Conservation (phyloP, 495 filamentous ascomycete genomes). For the Talaromyces ruber region DNA sequence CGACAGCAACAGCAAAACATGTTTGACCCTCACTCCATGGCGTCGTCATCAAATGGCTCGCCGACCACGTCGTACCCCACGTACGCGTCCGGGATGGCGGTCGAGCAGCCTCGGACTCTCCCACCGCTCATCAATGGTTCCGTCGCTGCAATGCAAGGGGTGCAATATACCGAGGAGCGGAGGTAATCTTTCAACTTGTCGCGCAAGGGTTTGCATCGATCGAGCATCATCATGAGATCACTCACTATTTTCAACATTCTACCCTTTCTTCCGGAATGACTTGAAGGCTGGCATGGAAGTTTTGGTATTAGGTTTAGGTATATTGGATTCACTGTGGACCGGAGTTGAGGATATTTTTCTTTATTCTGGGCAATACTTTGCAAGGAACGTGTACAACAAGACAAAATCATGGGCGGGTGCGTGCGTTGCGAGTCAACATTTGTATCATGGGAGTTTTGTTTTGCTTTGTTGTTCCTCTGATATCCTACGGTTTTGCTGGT, state of each 20-base stretch:
- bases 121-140: conserved; percentile 43
- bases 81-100: conserved; percentile 26
- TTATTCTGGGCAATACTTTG: not conserved
- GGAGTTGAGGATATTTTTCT: not conserved
- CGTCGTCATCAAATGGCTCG: conserved; percentile 25
- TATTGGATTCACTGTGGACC: not conserved
- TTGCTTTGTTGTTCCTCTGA: not conserved
- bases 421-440: not conserved
- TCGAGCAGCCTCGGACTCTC: conserved; percentile 42
- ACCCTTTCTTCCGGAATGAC: conserved; percentile 3
- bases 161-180: conserved; percentile 46
- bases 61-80: conserved; percentile 22
- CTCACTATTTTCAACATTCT: not conserved
- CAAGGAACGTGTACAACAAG: conserved; percentile 17
- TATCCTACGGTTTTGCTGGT: not conserved
- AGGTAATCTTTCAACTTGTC: conserved; percentile 8
- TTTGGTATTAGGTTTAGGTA: too few species aligned
- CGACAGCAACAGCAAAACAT: conserved; percentile 25
- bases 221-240: not conserved
- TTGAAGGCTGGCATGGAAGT: not conserved
- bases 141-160: conserved; percentile 47
- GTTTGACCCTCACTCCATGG: conserved; percentile 32
- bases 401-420: conserved; percentile 8
- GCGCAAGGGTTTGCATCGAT: not conserved
- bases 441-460: conserved; percentile 2